A percentile compares a stretch with the other conserved stretches of the same genome.
Conservation (phyloP, 1,284 basidiomycete genomes). For the Puccinia polysora region DNA sequence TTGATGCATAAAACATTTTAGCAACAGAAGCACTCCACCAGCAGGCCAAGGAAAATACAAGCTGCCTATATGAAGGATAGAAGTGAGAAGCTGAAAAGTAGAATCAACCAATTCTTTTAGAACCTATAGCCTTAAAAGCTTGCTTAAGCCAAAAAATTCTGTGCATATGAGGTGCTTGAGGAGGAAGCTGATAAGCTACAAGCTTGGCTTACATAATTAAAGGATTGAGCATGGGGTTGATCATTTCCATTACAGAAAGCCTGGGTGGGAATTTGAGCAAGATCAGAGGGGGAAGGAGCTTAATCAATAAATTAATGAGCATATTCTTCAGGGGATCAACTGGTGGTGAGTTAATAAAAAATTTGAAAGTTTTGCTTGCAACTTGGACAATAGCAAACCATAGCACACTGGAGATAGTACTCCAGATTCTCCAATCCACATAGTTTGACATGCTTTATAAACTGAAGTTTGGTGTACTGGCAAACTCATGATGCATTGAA, state of each 20-base stretch:
- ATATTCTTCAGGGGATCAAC: conserved; percentile 78
- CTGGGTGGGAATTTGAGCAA: conserved; percentile 55
- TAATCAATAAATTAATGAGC: conserved; percentile 76
- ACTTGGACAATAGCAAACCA: conserved; percentile 65
- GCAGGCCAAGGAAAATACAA: too few relatives aligned
- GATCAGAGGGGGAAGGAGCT: conserved; percentile 75
- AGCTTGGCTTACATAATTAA: conserved; percentile 25
- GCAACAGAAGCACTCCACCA: too few relatives aligned
- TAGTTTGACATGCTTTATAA: conserved; percentile 63
- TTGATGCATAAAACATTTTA: too few relatives aligned
- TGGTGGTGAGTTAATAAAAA: conserved; percentile 90
- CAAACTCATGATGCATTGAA: conserved; percentile 54
- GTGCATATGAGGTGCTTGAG: conserved; percentile 62
- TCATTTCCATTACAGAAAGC: conserved; percentile 46
- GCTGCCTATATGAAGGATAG: conserved; percentile 92
- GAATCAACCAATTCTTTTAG: conserved; percentile 90
- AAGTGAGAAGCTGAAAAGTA: conserved; percentile 86
- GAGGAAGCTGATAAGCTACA: conserved; percentile 27
- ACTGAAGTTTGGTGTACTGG: conserved; percentile 56
- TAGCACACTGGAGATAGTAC: conserved; percentile 87
- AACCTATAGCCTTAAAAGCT: conserved; percentile 83
- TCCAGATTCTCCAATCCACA: conserved; percentile 90
- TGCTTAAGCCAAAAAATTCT: conserved; percentile 86
- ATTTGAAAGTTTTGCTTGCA: conserved; percentile 95
- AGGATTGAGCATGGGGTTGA: conserved; percentile 54